Evolutionary conservation across 495 filamentous ascomycete genomes (phyloP), one percentile per base, ranked within the genome.

Genomic region (Hypoxylon subgilvum): DNA sequence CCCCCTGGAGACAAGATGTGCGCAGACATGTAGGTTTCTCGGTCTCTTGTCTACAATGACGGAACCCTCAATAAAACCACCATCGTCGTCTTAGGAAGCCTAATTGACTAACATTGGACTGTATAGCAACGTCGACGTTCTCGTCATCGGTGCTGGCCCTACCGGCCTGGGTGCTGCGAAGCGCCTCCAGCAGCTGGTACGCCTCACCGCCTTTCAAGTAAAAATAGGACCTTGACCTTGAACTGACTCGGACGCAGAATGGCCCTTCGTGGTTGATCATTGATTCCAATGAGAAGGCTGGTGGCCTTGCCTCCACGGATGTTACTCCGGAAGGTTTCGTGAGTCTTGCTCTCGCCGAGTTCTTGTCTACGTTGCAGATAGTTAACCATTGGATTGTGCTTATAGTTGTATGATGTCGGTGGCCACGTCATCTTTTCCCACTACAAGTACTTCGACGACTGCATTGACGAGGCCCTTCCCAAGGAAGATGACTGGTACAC

Each of bases 381-480:
- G 41, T 52, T 67, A 32, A 65, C 48, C 42, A 44, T 60, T 45
- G 72, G 41, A 66, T 64, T 12, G 8, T 5, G 46, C 31, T 57
- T 40, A 13, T 66, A 97, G 93, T 87, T 98, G 64, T 98, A 96
- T 82, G 94, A 98, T 81, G 94, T 98, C 67, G 94, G 94, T 72
- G 94, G 94, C 65, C 94, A 98, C 77, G 94, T 98, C 78, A 97
- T 98, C 76, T 98, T 98, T 84, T 98, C 94, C 57, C 94, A 98
- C 84, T 98, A 97, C 86, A 96, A 96, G 78, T 98, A 98, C 86
- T 98, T 98, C 74, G 94, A 98, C 77, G 95, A 98, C 79, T 96
- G 91, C 80, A 89, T 98, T 72, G 80, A 96, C 69, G 92, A 98
- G 79, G 94, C 94, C 50, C 85, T 98, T 36, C 95, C 94, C 61